Evolutionary conservation across 371 early-diverging fungal genomes (phyloP).

Genomic region (Gilbertella persicaria): DNA sequence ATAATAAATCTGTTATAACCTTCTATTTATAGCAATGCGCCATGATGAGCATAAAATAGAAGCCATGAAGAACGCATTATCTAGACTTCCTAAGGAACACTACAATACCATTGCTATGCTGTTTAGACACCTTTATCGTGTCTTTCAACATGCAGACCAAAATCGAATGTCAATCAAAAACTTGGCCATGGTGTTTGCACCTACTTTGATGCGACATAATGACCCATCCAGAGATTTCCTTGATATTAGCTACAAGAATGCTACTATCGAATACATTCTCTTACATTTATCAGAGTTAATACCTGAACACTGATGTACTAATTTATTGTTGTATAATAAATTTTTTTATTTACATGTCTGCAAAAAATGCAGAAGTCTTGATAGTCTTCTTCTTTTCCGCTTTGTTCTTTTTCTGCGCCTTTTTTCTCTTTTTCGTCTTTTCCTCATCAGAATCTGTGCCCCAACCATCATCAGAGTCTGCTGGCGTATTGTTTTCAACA

Average conservation of each 20-base stretch:
- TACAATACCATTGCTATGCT: slow-evolving; percentile 36
- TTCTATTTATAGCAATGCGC: slow-evolving; percentile 12
- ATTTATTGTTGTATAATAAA: neutral
- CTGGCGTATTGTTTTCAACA: slow-evolving; percentile 5
- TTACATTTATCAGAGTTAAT: slow-evolving; percentile 20
- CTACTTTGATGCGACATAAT: slow-evolving; percentile 78
- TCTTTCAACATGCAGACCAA: slow-evolving; percentile 49
- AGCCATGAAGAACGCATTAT: slow-evolving; percentile 15
- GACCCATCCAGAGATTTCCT: slow-evolving; percentile 71
- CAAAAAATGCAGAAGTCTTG: slow-evolving; percentile 23
- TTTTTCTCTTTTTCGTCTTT: slow-evolving; percentile 27
- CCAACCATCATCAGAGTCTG: slow-evolving; percentile 21
- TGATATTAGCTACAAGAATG: slow-evolving; percentile 80
- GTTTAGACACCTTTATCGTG: slow-evolving; percentile 42
- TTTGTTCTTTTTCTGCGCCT: slow-evolving; percentile 23
- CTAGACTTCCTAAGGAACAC: slow-evolving; percentile 41
- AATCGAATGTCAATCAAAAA: slow-evolving; percentile 90
- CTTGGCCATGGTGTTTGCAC: slow-evolving; percentile 91
- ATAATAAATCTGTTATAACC: neutral
- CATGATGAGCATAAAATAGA: slow-evolving; percentile 20
- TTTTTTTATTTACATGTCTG: slow-evolving; percentile 24
- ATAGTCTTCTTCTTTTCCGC: slow-evolving; percentile 16
- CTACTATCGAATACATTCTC: slow-evolving; percentile 55
- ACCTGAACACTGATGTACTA: too few relatives aligned
- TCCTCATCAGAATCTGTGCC: slow-evolving; percentile 28